Evolutionary conservation across 352 stramenopile species (phyloP).

Genomic region (Pythium plurisporium): DNA sequence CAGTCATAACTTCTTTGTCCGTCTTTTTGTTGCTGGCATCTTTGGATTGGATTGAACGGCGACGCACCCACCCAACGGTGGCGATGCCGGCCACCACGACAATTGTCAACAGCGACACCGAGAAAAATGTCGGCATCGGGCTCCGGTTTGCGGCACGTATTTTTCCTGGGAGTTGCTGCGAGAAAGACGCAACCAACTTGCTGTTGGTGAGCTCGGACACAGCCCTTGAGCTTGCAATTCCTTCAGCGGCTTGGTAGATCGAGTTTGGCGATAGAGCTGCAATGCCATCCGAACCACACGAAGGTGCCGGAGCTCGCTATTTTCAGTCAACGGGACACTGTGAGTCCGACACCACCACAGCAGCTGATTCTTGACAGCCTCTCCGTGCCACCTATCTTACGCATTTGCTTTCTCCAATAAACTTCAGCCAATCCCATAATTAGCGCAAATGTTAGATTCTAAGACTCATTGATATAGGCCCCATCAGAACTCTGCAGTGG

Average conservation of each 20-base stretch:
- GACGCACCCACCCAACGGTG: conserved; percentile 24
- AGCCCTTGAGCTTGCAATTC: background rate
- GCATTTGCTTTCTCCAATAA: too few species aligned
- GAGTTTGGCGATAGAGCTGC: background rate
- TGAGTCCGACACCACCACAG: background rate
- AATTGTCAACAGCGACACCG: conserved; percentile 24
- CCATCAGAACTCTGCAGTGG: background rate
- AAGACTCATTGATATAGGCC: too few species aligned
- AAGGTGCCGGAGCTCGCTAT: too few species aligned
- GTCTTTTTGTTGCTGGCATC: conserved; percentile 32
- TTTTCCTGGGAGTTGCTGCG: conserved; percentile 1
- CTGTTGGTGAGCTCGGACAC: too few species aligned
- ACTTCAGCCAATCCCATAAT: background rate
- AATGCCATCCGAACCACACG: too few species aligned
- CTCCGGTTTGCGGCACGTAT: background rate
- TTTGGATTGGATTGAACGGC: conserved; percentile 15
- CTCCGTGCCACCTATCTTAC: background rate
- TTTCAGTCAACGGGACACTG: background rate
- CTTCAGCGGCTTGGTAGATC: background rate
- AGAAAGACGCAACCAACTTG: background rate
- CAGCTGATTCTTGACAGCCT: background rate
- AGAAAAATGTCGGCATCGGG: conserved; percentile 18
- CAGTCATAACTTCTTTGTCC: conserved; percentile 14
- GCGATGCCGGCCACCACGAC: conserved; percentile 27
- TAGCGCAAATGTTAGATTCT: too few species aligned